Base-by-base conservation (phyloP, 495 filamentous ascomycete species). In the Neurospora sp. region DNA sequence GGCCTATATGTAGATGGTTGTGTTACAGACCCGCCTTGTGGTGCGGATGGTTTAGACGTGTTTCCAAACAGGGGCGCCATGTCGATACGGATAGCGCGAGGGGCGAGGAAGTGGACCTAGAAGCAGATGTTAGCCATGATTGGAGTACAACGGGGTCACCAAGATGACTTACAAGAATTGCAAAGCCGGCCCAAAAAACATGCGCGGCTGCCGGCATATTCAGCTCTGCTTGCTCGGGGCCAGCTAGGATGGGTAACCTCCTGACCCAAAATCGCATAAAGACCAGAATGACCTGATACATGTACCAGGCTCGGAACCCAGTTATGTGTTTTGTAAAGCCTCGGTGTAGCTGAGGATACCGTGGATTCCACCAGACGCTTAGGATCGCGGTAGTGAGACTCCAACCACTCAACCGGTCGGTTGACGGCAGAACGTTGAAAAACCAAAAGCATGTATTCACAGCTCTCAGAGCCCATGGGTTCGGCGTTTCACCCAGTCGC, bases 321-420 rank as follows among this genome's bases (percentile, higher is more conserved):
- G 84, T 81, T 71, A 94, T 87, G 71, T 90, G 89, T 38, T 85
- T 89, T 48, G 84, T 86, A 75, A 89, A 85, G 31, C 90, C 89
- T 71, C 87, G 85, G n/a, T 89, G 82, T 76, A 89, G 89, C 74
- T 91, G 82, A 74, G 86, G 85, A 77, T 93, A 84, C 72, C 86
- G 87, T 8, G 92, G 92, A 75, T 94, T 94, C 91, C 92, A 97
- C 89, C 91, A 94, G 14, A 90, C 79, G 3, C 90, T 87, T 7
- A 88, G 75, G 37, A 91, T 74, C 35, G 87, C 88, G 3, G 87
- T 80, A 27, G 86, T 73, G 37, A 91, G 82, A 18, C 82, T 83
- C 86, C 82, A 82, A 79, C 74, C 41, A 77, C 85, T 74, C 81
- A 89, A 73, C 76, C 71, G 72, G 72, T 83, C 80, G 6, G 80